Evolutionary conservation across 371 early-diverging fungal species (phyloP).

Genomic region (Blakeslea trispora): DNA sequence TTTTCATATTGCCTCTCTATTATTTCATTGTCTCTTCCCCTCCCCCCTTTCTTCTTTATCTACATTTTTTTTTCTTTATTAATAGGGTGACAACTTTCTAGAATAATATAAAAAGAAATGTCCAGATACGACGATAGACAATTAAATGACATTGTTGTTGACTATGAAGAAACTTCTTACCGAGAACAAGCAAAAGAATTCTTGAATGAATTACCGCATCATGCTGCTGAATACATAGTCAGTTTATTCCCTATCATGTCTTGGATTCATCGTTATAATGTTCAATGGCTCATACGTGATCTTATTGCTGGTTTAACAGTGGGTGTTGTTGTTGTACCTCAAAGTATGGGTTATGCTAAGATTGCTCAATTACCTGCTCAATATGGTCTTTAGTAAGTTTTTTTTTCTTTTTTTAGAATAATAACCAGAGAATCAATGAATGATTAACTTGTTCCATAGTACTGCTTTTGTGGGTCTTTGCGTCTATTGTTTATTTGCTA

Average conservation of each 20-base stretch:
- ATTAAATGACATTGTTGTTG: constrained; percentile 29
- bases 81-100: no score
- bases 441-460: constrained; percentile 20
- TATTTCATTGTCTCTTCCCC: background rate
- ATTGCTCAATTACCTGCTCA: constrained; percentile 80
- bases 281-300: constrained; percentile 85
- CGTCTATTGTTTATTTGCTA: constrained; percentile 81
- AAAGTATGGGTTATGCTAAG: constrained; percentile 85
- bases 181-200: constrained; percentile 28
- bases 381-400: constrained; percentile 83
- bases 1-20: background rate
- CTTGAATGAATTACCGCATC: constrained; percentile 27
- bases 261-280: constrained; percentile 80
- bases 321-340: constrained; percentile 88
- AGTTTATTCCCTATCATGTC: constrained; percentile 63
- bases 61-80: no score
- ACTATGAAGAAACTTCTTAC: constrained; percentile 32
- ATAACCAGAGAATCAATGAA: no score
- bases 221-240: constrained; percentile 32
- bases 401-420: background rate
- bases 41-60: background rate
- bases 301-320: constrained; percentile 87
- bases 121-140: background rate
- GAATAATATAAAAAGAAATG: no score
- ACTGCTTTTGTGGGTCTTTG: constrained; percentile 75